These are phyloP conservation scores for Penicillium egyptiacum DNA, from an alignment of 495 filamentous ascomycete species.

Conservation along the genomic window DNA sequence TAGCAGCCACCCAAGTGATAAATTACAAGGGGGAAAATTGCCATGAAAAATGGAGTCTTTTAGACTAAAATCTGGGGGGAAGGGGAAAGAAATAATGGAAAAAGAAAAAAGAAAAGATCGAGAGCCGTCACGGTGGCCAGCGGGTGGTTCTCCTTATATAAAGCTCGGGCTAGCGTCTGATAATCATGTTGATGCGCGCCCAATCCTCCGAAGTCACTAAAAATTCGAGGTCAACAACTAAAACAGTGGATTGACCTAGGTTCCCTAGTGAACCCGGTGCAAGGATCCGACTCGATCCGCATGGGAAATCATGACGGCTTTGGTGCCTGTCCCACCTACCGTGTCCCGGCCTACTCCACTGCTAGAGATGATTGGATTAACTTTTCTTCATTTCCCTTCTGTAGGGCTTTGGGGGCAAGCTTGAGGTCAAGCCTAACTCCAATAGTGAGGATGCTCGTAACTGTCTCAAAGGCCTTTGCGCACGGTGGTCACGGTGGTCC, in stretches of 20 bases:
- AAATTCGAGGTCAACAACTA: slow-evolving; percentile 9
- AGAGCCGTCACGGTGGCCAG: slow-evolving; percentile 25
- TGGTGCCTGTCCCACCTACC: slow-evolving; percentile 35
- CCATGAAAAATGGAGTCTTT: background rate
- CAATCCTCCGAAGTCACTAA: slow-evolving; percentile 22
- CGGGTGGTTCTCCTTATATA: slow-evolving; percentile 40
- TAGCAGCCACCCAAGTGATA: slow-evolving; percentile 1
- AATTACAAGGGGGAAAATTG: background rate
- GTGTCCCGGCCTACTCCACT: slow-evolving; percentile 24
- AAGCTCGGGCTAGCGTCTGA: slow-evolving; percentile 33
- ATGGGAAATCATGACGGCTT: slow-evolving; percentile 30
- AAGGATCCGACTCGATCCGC: slow-evolving; percentile 36
- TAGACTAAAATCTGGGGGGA: background rate
- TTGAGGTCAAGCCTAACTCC: background rate
- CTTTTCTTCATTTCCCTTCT: slow-evolving; percentile 8
- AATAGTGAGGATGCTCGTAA: background rate
- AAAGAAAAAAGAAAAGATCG: slow-evolving; percentile 16
- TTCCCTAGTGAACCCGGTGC: slow-evolving; percentile 19
- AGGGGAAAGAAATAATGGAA: slow-evolving; percentile 8
- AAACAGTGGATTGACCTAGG: slow-evolving; percentile 12
- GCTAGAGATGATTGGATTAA: slow-evolving; percentile 17
- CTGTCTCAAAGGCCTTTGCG: slow-evolving; percentile 2
- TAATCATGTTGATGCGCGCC: slow-evolving; percentile 29
- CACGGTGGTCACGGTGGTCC: background rate
- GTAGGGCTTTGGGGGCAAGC: slow-evolving; percentile 3